Base-by-base conservation (phyloP, 495 filamentous ascomycete genomes). In the Penicillium parvum region DNA sequence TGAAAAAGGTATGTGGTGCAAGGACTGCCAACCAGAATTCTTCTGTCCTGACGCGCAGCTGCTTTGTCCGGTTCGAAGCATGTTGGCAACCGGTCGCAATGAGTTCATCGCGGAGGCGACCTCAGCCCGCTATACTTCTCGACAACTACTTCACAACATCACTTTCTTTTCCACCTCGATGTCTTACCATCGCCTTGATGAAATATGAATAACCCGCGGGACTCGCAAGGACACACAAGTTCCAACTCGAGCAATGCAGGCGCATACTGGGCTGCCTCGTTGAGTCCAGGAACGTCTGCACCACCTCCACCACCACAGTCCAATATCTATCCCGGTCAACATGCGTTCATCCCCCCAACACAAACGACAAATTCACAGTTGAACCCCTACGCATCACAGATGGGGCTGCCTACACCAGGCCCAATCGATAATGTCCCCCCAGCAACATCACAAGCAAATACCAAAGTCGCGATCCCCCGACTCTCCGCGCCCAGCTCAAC, bases 391-490 rank as follows among this genome's bases (percentile, higher is more conserved):
- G 27, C 27, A 11, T 30, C 28, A 3, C 28, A n/a, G n/a, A n/a
- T n/a, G n/a, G n/a, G n/a, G n/a, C n/a, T 25, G 1, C n/a, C 30
- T 5, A 15, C 30, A 8, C 18, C 21, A 5, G 33, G 38, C 1
- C 32, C 34, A 2, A 9, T 34, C 18, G 27, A 17, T 10, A 10
- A 21, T 34, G n/a, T 15, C 20, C 47, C 8, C 10, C 26, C 7
- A n/a, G n/a, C n/a, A n/a, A n/a, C n/a, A n/a, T n/a, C n/a, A n/a
- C 12, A n/a, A 14, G 10, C 32, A 25, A 12, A 14, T 3, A 49
- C 49, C 3, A 69, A 69, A 35, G 58, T 69, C 19, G 51, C 66
- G 0, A 69, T 70, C 14, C 66, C 66, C 2, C 60, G 66, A 3
- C 22, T 55, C 8, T 32, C 55, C 0, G 18, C 30, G 0, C 10